Base-by-base conservation (phyloP, 1,284 basidiomycete genomes). In the Tilletia caries region DNA sequence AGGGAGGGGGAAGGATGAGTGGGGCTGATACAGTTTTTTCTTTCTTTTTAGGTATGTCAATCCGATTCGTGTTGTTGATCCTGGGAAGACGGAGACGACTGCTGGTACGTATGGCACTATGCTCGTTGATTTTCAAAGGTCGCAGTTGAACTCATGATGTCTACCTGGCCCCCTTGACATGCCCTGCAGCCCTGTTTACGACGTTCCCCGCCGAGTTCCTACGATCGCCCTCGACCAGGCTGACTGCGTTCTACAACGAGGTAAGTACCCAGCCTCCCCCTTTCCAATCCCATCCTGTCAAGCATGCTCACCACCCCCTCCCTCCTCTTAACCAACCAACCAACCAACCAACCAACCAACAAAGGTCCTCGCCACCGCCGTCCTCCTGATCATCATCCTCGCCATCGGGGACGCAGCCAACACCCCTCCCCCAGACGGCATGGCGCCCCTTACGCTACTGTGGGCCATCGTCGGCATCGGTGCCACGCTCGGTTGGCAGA, bases 41-140 rank as follows among this genome's bases (percentile, higher is more conserved):
- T n/a, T n/a, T 20, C 54, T 60, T 20, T 60, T n/a, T 18, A 32
- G 33, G 2, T 66, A 66, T 41, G 5, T 10, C 44, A 46, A 66
- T 50, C 33, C 71, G n/a, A 64, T 71, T 23, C 33, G 73, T 12
- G 23, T 79, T 54, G 74, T 76, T 29, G 78, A 79, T 44, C 78
- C 78, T 12, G 34, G 64, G 3, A 72, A 79, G 65, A 80, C 78
- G 43, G 46, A 41, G 43, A 50, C 33, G 27, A 71, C 64, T 20
- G 70, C 70, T 23, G 48, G 48, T 50, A 50, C 8, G 48, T 41
- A 13, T 41, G 5, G 6, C 13, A 41, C 5, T 41, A 13, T 41
- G 5, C 6, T 41, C 37, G 13, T 41, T 13, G 37, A 41, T 13
- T 5, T 13, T 41, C 37, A 5, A 41, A n/a, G n/a, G n/a, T n/a